Conservation (phyloP, 371 early-diverging fungal species). For the Rhizopus delemar region DNA sequence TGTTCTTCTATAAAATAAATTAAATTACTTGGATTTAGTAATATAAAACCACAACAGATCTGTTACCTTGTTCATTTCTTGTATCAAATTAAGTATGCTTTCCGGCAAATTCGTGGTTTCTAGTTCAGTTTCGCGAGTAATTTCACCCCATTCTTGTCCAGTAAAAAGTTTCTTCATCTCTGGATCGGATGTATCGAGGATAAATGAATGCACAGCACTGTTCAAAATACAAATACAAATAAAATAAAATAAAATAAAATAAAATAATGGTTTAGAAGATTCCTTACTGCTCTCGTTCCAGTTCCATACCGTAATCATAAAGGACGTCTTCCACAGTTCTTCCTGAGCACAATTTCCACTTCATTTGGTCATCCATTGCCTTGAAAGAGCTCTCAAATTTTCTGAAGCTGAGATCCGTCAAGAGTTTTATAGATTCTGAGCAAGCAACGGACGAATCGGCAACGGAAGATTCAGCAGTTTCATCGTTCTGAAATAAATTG, state of each 20-base stretch:
- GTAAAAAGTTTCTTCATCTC: slow-evolving; percentile 7
- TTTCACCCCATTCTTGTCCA: slow-evolving; percentile 7
- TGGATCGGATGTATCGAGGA: slow-evolving; percentile 5
- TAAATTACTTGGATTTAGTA: not conserved
- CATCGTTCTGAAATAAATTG: slow-evolving; percentile 2
- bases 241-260: slow-evolving; percentile 1
- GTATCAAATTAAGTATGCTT: not conserved
- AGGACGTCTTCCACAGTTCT: slow-evolving; percentile 8
- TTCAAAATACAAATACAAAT: slow-evolving; percentile 4
- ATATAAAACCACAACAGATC: not conserved
- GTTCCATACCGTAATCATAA: not conserved
- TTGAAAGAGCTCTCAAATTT: slow-evolving; percentile 2
- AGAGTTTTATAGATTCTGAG: slow-evolving; percentile 2
- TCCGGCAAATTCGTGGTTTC: slow-evolving; percentile 2
- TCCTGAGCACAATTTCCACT: slow-evolving; percentile 9
- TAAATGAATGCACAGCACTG: slow-evolving; percentile 9
- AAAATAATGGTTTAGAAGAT: not conserved
- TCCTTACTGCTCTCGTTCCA: slow-evolving; percentile 7
- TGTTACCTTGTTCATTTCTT: slow-evolving; percentile 7
- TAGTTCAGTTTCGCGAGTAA: not conserved
- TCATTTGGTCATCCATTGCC: slow-evolving; percentile 2
- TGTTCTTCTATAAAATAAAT: not conserved
- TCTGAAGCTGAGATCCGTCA: not conserved
- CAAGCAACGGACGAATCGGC: not conserved
- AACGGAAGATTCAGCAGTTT: not conserved